Evolutionary conservation across 768 basidiomycete genomes (phyloP).

Genomic region (Boletus subparvulus): DNA sequence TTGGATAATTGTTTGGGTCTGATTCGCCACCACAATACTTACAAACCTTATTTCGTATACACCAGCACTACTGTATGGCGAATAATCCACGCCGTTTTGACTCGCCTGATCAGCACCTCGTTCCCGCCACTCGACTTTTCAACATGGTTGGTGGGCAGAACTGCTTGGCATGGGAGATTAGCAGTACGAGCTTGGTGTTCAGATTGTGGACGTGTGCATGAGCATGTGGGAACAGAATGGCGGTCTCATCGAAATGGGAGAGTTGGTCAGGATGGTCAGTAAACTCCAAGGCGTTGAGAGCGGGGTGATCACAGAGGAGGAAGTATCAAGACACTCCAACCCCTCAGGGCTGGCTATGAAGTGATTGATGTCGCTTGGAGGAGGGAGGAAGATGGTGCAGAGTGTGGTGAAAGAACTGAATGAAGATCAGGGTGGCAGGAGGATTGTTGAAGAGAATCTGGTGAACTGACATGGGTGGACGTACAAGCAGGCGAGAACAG

Average conservation of each 20-base stretch:
- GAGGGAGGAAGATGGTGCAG: slow-evolving; percentile 73
- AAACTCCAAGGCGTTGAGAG: slow-evolving; percentile 69
- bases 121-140: too few relatives aligned
- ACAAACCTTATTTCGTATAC: too few relatives aligned
- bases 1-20: too few relatives aligned
- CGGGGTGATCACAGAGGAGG: slow-evolving; percentile 79
- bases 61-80: too few relatives aligned
- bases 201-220: slow-evolving; percentile 90
- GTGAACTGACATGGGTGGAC: slow-evolving; percentile 72
- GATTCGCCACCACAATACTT: too few relatives aligned
- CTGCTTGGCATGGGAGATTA: slow-evolving; percentile 87
- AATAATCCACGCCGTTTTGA: too few relatives aligned
- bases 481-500: slow-evolving; percentile 68
- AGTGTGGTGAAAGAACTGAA: slow-evolving; percentile 91
- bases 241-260: slow-evolving; percentile 85
- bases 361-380: slow-evolving; percentile 74
- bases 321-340: slow-evolving; percentile 84
- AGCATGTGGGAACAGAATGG: slow-evolving; percentile 88
- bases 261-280: slow-evolving; percentile 76
- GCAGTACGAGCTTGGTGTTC: slow-evolving; percentile 94
- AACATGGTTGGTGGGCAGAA: slow-evolving; percentile 95
- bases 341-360: slow-evolving; percentile 90
- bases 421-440: slow-evolving; percentile 82
- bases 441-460: slow-evolving; percentile 64
- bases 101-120: too few relatives aligned